These are phyloP conservation scores for Geotrichum fermentans DNA, from an alignment of 1,139 yeast species.

Conservation along the genomic window DNA sequence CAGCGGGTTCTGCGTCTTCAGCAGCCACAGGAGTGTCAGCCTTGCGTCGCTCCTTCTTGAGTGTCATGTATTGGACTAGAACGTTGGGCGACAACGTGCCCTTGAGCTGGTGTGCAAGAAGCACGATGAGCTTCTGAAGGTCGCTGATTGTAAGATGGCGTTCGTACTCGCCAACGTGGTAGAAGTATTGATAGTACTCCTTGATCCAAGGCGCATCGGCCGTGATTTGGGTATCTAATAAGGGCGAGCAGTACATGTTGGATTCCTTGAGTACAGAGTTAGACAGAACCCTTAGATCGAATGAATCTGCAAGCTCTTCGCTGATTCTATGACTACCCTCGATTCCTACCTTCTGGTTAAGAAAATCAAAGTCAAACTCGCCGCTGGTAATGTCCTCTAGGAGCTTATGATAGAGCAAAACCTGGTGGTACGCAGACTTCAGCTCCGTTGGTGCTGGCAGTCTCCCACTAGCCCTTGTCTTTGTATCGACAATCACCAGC, in stretches of 20 bases:
- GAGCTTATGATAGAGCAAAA: slow-evolving; percentile 32
- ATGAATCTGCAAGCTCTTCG: not conserved
- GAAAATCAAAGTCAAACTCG: not conserved
- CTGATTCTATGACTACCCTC: not conserved
- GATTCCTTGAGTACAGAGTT: not conserved
- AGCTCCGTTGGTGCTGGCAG: slow-evolving; percentile 28
- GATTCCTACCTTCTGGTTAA: not conserved
- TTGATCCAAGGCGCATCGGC: not conserved
- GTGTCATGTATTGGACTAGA: slow-evolving; percentile 9
- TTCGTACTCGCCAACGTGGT: not conserved
- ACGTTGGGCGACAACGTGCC: not conserved
- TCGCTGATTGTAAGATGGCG: not conserved
- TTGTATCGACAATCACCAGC: slow-evolving; percentile 33
- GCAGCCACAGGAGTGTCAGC: not conserved
- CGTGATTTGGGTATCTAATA: not conserved
- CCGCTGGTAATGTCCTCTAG: slow-evolving; percentile 21
- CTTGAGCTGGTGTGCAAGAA: not conserved
- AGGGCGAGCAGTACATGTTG: too few relatives aligned
- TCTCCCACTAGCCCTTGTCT: slow-evolving; percentile 27
- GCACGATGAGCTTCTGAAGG: not conserved
- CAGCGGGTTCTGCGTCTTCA: not conserved
- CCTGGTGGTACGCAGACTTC: slow-evolving; percentile 36
- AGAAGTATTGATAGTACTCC: not conserved
- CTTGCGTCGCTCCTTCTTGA: not conserved
- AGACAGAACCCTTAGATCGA: not conserved